Evolutionary conservation across 768 basidiomycete genomes (phyloP).

Genomic region (Amanita exitialis): DNA sequence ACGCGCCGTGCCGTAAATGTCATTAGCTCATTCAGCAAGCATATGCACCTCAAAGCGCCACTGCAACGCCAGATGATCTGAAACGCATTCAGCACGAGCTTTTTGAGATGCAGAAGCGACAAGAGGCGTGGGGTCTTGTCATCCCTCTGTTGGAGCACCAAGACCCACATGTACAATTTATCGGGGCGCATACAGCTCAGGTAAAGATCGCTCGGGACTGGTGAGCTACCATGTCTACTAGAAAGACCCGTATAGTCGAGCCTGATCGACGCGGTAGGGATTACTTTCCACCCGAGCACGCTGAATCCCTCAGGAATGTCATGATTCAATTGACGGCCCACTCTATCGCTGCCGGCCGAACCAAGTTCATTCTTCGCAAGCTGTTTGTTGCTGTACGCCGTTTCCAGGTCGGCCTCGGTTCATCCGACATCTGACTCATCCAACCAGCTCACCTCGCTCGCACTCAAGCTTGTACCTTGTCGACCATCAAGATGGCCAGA

Average conservation of each 20-base stretch:
- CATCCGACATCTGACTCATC: neutral
- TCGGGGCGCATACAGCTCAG: constrained; percentile 88
- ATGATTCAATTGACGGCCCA: constrained; percentile 63
- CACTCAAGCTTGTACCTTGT: constrained; percentile 57
- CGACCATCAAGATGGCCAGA: constrained; percentile 58
- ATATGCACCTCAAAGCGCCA: constrained; percentile 40
- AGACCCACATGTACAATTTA: constrained; percentile 86
- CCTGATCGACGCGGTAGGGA: constrained; percentile 38
- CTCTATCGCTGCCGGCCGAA: constrained; percentile 46
- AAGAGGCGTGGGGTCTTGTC: constrained; percentile 79
- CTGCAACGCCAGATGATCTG: constrained; percentile 46
- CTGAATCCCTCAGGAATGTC: constrained; percentile 48
- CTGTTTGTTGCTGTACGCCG: constrained; percentile 73
- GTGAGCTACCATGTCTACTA: constrained; percentile 29
- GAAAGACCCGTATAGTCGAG: neutral
- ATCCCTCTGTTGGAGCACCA: constrained; percentile 62
- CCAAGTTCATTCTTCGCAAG: constrained; percentile 73
- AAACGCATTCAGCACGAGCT: constrained; percentile 61
- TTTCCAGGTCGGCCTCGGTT: constrained; percentile 4
- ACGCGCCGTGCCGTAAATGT: neutral
- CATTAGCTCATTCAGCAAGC: constrained; percentile 60
- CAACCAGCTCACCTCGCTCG: constrained; percentile 54
- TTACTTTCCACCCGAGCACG: constrained; percentile 56
- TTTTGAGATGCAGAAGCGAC: constrained; percentile 65
- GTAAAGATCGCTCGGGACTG: constrained; percentile 93